Evolutionary conservation across 2,329 filamentous ascomycete genomes (phyloP).

Genomic region (Ascochyta lentis): DNA sequence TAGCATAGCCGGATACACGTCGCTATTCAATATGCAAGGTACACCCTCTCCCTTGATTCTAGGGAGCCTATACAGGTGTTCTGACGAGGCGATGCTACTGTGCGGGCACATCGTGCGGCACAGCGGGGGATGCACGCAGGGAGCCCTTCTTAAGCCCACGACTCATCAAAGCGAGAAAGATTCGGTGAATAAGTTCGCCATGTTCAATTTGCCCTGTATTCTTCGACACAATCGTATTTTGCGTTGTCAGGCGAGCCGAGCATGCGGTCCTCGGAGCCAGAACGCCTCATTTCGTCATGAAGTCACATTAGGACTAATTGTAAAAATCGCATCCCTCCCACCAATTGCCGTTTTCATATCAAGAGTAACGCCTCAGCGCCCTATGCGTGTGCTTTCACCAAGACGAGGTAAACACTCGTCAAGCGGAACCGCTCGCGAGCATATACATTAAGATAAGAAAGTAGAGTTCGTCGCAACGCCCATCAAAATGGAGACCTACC

Average conservation of each 20-base stretch:
- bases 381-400: slow-evolving; percentile 2
- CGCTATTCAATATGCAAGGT: slow-evolving; percentile 32
- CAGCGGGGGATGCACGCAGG: slow-evolving; percentile 10
- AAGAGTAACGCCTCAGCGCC: slow-evolving; percentile 1
- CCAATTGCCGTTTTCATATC: slow-evolving; percentile 2
- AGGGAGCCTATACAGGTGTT: neutral
- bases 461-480: neutral
- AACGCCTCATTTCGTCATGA: slow-evolving; percentile 28
- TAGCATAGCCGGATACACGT: slow-evolving; percentile 22
- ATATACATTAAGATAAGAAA: slow-evolving; percentile 6
- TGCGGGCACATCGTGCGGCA: slow-evolving; percentile 12
- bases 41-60: slow-evolving; percentile 23
- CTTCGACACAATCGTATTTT: slow-evolving; percentile 8
- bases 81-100: slow-evolving; percentile 6
- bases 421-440: neutral
- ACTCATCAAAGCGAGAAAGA: slow-evolving; percentile 8
- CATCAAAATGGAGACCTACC: slow-evolving; percentile 21
- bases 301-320: slow-evolving; percentile 11
- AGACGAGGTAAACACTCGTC: neutral
- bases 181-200: neutral
- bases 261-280: slow-evolving; percentile 13
- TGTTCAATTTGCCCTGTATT: neutral
- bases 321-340: slow-evolving; percentile 10
- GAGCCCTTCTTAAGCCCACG: slow-evolving; percentile 1
- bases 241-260: slow-evolving; percentile 20